Evolutionary conservation across 2,329 filamentous ascomycete species (phyloP), one percentile per base, ranked within the genome.

Genomic region (Beauveria rudraprayagi): DNA sequence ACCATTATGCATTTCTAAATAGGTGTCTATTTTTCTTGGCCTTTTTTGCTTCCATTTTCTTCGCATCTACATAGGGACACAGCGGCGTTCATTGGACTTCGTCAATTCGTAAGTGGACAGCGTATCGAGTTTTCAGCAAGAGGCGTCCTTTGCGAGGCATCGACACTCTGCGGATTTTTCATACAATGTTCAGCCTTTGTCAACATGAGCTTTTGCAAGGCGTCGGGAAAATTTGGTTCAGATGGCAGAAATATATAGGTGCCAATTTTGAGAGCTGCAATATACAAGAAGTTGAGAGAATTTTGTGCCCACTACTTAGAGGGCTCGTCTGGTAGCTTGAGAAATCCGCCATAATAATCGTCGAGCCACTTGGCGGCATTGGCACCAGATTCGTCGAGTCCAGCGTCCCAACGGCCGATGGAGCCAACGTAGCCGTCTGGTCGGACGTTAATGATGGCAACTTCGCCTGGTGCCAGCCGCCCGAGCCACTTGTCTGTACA

Each of bases 381-480:
- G 47, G 78, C 70, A 47, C 81, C 82, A 6, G 80, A 72, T 47
- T 79, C 78, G 60, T 81, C 80, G 30, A 80, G 68, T 65, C 75
- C 77, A 40, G 78, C 76, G 68, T 82, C 79, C 79, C 80, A 82
- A 46, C 79, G 73, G 50, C 79, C 76, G 26, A 89, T 72, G n/a
- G 80, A 84, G 1, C 88, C 88, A 5, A 91, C 83, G 70, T 91
- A 91, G 11, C 88, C 88, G 71, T 91, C 88, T 0, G 88, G 88
- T 5, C 88, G 79, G 1, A 91, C 85, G 66, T 88, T 86, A 46
- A 87, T 77, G 46, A 91, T 80, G 5, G 82, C 84, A 6, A 88
- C 80, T 65, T 88, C 81, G 10, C 79, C 76, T 1, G 77, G 75
- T 0, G 74, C 75, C 3, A 90, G 73, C 51, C 77, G 79, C 46